Percentiles rank a stretch among this genome's conserved stretches.
These are phyloP conservation scores for Cornus florida DNA, from an alignment of 148 eudicot species.

Conservation along the genomic window DNA sequence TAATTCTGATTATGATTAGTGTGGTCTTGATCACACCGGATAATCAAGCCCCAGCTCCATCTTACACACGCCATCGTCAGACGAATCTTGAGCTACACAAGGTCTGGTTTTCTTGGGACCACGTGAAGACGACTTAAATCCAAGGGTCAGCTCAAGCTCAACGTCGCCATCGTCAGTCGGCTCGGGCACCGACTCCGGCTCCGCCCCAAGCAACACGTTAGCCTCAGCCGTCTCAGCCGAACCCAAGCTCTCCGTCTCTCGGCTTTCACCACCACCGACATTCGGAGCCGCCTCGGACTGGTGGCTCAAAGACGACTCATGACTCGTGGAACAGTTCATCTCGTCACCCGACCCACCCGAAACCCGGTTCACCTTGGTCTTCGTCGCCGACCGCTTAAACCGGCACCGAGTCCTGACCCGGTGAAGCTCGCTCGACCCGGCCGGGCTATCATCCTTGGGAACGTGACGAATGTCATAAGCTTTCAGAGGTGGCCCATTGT, in stretches of 20 bases:
- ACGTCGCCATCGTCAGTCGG: slow-evolving; percentile 29
- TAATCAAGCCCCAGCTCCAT: slow-evolving; percentile 36
- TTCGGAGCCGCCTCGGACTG: slow-evolving; percentile 33
- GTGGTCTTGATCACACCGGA: neutral
- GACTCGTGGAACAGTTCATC: slow-evolving; percentile 51
- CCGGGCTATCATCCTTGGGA: slow-evolving; percentile 34
- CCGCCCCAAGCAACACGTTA: slow-evolving; percentile 3
- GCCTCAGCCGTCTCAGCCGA: slow-evolving; percentile 32
- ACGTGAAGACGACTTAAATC: slow-evolving; percentile 27
- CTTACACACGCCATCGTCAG: neutral
- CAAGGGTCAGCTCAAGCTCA: slow-evolving; percentile 59
- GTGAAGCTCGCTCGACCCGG: slow-evolving; percentile 24
- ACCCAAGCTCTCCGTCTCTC: slow-evolving; percentile 30
- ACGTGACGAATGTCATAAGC: slow-evolving; percentile 76
- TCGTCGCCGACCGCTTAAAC: slow-evolving; percentile 49
- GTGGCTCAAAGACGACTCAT: slow-evolving; percentile 69
- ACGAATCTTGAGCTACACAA: neutral
- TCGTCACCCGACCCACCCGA: slow-evolving; percentile 19
- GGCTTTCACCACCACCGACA: slow-evolving; percentile 25
- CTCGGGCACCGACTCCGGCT: neutral
- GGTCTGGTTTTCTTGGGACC: neutral
- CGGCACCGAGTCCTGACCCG: slow-evolving; percentile 47
- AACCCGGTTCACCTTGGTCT: slow-evolving; percentile 25
- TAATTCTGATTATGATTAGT: neutral
- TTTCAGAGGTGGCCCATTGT: slow-evolving; percentile 49